phyloP scores from a whole-genome alignment of 306 rosid genomes.

The Chamaecrista fasciculata region DNA sequence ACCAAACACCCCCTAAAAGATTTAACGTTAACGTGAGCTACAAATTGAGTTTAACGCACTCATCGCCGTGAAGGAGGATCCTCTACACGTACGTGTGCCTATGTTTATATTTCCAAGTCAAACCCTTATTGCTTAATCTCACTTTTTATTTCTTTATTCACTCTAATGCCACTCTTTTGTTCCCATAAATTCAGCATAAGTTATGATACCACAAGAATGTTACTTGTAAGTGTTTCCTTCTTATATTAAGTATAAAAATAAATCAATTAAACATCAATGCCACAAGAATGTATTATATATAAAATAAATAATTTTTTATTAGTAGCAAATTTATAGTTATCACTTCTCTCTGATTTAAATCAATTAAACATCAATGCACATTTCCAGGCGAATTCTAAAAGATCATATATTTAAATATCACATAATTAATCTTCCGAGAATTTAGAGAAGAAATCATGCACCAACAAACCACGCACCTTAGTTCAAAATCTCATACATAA shows the following conservation, averaged over 20 bases:
- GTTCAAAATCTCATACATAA: background rate
- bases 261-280: no score
- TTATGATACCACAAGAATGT: background rate
- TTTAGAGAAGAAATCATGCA: conserved; percentile 3
- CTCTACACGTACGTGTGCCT: conserved; percentile 30
- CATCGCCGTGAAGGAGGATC: conserved; percentile 45
- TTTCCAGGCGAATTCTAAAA: background rate
- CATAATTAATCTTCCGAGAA: background rate
- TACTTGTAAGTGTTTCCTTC: no score
- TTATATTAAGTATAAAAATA: no score
- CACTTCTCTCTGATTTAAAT: background rate
- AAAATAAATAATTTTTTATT: no score
- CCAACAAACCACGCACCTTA: background rate
- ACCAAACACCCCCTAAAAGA: no score
- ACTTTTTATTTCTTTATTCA: background rate
- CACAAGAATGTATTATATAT: no score
- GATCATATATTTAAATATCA: background rate
- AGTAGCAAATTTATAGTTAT: no score
- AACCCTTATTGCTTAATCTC: background rate
- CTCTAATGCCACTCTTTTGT: background rate
- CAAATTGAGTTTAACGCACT: conserved; percentile 37
- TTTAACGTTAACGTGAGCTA: background rate
- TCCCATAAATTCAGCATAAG: background rate
- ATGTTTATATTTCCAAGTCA: conserved; percentile 4
- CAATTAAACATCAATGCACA: background rate